phyloP scores from a whole-genome alignment of 2,329 filamentous ascomycete species.

The Monosporascus sp. region DNA sequence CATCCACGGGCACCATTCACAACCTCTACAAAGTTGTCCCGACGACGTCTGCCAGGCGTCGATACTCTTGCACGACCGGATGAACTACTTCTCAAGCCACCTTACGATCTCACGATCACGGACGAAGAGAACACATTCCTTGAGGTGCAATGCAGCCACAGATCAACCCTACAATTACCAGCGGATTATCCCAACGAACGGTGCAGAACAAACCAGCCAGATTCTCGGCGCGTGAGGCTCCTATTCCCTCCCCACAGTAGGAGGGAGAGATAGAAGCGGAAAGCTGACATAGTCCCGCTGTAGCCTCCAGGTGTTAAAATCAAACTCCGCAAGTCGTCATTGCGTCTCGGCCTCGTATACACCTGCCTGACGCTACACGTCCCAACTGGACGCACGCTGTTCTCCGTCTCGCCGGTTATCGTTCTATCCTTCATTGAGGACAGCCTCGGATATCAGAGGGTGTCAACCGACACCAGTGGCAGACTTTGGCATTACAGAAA shows the following conservation, averaged over 20 bases:
- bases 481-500: conserved; percentile 24
- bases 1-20: neutral
- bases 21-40: neutral
- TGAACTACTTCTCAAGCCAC: conserved; percentile 39
- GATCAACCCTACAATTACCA: conserved; percentile 38
- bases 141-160: conserved; percentile 42
- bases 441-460: conserved; percentile 37
- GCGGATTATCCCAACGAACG: conserved; percentile 42
- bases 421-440: conserved; percentile 41
- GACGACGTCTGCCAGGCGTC: conserved; percentile 34
- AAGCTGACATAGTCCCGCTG: neutral
- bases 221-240: conserved; percentile 14
- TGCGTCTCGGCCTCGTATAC: conserved; percentile 37
- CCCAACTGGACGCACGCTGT: conserved; percentile 26
- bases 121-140: conserved; percentile 25
- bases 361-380: conserved; percentile 37
- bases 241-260: too few relatives aligned
- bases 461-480: conserved; percentile 15
- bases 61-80: conserved; percentile 39
- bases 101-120: conserved; percentile 39
- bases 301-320: conserved; percentile 39
- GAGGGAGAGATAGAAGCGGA: neutral
- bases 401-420: conserved; percentile 35
- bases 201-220: conserved; percentile 37
- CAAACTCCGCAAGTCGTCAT: conserved; percentile 37